Percentiles rank a stretch among this genome's conserved stretches.
phyloP scores from a whole-genome alignment of 169 alveolate genomes.

The Theileria equi region DNA sequence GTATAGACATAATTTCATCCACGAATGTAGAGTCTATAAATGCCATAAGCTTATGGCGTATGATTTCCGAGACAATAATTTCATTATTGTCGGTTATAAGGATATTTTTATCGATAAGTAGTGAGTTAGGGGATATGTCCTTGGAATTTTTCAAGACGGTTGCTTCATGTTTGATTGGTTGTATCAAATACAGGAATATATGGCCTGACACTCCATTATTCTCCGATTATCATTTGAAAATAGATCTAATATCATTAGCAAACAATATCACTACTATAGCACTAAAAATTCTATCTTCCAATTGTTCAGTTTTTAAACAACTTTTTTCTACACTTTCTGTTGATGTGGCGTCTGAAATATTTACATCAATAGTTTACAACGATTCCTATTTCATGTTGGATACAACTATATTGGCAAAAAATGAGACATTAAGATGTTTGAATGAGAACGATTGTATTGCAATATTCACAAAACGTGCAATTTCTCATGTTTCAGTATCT shows the following conservation, averaged over 20 bases:
- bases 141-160: constrained; percentile 21
- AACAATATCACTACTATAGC: constrained; percentile 26
- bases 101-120: constrained; percentile 16
- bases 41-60: constrained; percentile 45
- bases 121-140: constrained; percentile 14
- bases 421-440: background rate
- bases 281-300: constrained; percentile 10
- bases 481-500: constrained; percentile 9
- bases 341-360: constrained; percentile 22
- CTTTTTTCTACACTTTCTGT: constrained; percentile 25
- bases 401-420: background rate
- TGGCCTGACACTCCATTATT: background rate
- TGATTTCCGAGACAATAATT: constrained; percentile 34
- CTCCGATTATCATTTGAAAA: constrained; percentile 31
- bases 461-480: constrained; percentile 55
- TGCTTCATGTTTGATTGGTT: constrained; percentile 15
- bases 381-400: constrained; percentile 3
- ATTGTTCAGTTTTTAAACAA: constrained; percentile 21
- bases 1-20: background rate
- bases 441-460: constrained; percentile 30
- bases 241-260: constrained; percentile 35
- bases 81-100: constrained; percentile 37
- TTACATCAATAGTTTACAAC: constrained; percentile 15
- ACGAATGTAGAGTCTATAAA: constrained; percentile 15
- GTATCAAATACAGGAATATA: constrained; percentile 4